Base-by-base conservation (phyloP, 305 asterid genomes). In the Fraxinus greggii region DNA sequence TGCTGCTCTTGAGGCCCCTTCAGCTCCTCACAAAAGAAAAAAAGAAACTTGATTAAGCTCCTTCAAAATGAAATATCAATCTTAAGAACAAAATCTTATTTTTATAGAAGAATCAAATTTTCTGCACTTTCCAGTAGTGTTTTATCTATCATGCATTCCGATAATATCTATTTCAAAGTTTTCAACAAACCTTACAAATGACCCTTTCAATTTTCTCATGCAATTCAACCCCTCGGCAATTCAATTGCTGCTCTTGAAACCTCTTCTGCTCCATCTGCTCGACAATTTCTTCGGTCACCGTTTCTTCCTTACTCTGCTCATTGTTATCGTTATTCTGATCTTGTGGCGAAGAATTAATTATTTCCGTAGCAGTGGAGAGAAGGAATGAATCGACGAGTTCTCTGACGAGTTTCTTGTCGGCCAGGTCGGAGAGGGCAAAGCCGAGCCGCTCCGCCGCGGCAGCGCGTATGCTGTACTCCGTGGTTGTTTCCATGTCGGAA, bases 401-500 rank as follows among this genome's bases (percentile, higher is more conserved):
- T 15, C 92, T 81, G 65, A 90, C 87, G 78, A 86, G 86, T 23
- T 38, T 83, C 35, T 91, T 92, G 79, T 85, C 80, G 83, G 86
- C 51, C 5, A 88, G 38, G 74, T 78, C 84, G 78, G 93, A 88
- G 23, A 92, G 88, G 81, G 85, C 88, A 63, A 78, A 70, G 59
- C 90, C 85, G n/a, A 93, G 89, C 48, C 77, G 88, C 17, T 72
- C 78, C 1, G 92, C 87, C 63, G 93, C 92, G 70, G 85, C 83
- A 28, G 86, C 80, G 29, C 94, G 93, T 82, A 93, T 87, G 82
- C 83, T 73, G 51, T 67, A 59, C 86, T 90, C 98, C 38, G 95
- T 92, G 77, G 91, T 84, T 0, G 90, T 87, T 85, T 92, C 98
- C 82, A 89, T 76, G 82, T 92, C 92, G 26, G 95, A 85, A 28